Conservation (phyloP, 306 rosid genomes). For the Rubus idaeus region DNA sequence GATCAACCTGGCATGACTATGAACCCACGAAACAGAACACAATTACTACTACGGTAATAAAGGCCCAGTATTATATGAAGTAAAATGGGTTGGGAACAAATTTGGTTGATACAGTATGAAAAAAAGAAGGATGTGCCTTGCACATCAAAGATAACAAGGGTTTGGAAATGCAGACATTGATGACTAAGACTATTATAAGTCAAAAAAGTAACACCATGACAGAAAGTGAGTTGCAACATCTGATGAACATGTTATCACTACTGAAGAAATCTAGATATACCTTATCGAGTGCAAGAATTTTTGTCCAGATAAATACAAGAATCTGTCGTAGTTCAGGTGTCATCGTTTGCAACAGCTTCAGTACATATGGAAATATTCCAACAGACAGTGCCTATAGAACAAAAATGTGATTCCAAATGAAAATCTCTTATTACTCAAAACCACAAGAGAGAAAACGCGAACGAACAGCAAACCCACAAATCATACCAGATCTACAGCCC, state of each 20-base stretch:
- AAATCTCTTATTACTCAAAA: neutral
- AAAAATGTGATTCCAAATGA: slow-evolving; percentile 22
- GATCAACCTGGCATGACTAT: slow-evolving; percentile 98
- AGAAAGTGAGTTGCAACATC: neutral
- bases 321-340: slow-evolving; percentile 92
- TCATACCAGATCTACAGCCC: slow-evolving; percentile 98
- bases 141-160: neutral
- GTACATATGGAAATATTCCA: slow-evolving; percentile 96
- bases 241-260: neutral
- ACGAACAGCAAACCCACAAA: slow-evolving; percentile 1
- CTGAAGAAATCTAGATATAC: slow-evolving; percentile 38
- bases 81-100: neutral
- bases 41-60: neutral
- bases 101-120: neutral
- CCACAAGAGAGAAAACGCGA: slow-evolving; percentile 12
- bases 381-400: slow-evolving; percentile 80
- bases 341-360: slow-evolving; percentile 91
- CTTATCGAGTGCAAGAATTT: slow-evolving; percentile 98
- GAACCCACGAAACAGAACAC: slow-evolving; percentile 32
- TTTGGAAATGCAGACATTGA: slow-evolving; percentile 1
- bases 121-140: neutral
- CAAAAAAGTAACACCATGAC: neutral
- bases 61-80: neutral
- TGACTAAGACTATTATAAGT: neutral
- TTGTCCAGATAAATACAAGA: slow-evolving; percentile 98